Evolutionary conservation across 169 alveolate genomes (phyloP), one percentile per base, ranked within the genome.

Genomic region (Plasmodium billcollinsi): DNA sequence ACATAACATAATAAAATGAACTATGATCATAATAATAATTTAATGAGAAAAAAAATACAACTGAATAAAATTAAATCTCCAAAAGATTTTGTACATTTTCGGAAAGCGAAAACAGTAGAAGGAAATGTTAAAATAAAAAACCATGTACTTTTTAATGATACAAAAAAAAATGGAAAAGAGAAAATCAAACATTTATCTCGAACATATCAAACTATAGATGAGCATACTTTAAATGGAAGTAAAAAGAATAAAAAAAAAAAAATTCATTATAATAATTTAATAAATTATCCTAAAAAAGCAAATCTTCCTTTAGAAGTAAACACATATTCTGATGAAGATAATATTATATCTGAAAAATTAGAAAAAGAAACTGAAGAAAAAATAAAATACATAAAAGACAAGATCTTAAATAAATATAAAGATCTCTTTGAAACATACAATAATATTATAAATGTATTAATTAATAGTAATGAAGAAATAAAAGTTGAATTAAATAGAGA

Each of bases 361-460:
- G 52, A 49, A n/a, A 39, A 29, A 15, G 58, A 33, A 15, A 78
- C 52, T 21, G 67, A 65, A 12, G 71, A 78, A 59, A 59, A 63
- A 47, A 47, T 78, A 43, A 8, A 78, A 15, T 50, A 65, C 15
- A n/a, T 65, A 18, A 78, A 49, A 52, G 66, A 66, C 11, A 78
- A 78, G 20, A 66, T 65, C 33, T 52, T 78, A 49, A 21, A 43
- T 49, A 78, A 66, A 71, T 78, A 78, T 59, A 78, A 47, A 6
- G 70, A 78, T 52, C 47, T 78, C 11, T 12, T 67, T 78, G 50
- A 26, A 15, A 45, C 66, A 43, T 61, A 66, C 54, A 65, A n/a
- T 65, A 65, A 59, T 67, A 66, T 47, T 3, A 49, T 67, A 29
- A 52, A 66, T n/a, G 29, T 43, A 8, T 24, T 78, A 58, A n/a